Base-by-base conservation (phyloP, 495 filamentous ascomycete species). In the Talaromyces liani region DNA sequence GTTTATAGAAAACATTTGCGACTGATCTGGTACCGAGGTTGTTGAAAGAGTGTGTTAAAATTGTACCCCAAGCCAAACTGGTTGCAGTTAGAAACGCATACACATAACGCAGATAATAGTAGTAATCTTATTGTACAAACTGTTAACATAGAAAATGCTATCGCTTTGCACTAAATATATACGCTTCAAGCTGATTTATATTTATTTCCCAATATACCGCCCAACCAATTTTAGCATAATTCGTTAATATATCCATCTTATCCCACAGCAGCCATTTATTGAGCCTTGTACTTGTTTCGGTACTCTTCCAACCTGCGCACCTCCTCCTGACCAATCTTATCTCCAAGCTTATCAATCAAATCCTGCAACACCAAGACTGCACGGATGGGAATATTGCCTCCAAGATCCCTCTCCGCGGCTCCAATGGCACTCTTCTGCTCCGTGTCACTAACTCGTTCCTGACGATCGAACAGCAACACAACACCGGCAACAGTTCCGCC, bases 401-500 rank as follows among this genome's bases (percentile, higher is more conserved):
- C 77, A 39, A 79, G 75, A 34, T 93, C 87, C 71, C 85, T 87
- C 72, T 86, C 82, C 10, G 95, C 85, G 80, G 91, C 86, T 25
- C 90, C 91, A 67, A 96, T 89, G 24, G 91, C 90, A 72, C 87
- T 90, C 67, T 80, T 80, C 33, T 70, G 51, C 68, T 82, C 75
- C 4, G 79, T 75, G 25, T 78, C 79, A 47, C 78, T 81, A 55
- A 92, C 84, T 68, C 87, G 90, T 84, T 98, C 94, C 81, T 88
- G 84, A 49, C 94, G 85, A 75, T 98, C 93, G 63, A 98, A 78
- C 24, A 92, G 87, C 24, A 98, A 87, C 29, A 97, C 82, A 58
- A 98, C 88, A 45, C 93, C 94, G 6, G 87, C 87, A 16, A 97
- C 82, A 20, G 79, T 84, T 0, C 93, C 94, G 6, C 94, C 94